Conservation (phyloP, 2,329 filamentous ascomycete genomes). For the Westerdykella aurantiaca region DNA sequence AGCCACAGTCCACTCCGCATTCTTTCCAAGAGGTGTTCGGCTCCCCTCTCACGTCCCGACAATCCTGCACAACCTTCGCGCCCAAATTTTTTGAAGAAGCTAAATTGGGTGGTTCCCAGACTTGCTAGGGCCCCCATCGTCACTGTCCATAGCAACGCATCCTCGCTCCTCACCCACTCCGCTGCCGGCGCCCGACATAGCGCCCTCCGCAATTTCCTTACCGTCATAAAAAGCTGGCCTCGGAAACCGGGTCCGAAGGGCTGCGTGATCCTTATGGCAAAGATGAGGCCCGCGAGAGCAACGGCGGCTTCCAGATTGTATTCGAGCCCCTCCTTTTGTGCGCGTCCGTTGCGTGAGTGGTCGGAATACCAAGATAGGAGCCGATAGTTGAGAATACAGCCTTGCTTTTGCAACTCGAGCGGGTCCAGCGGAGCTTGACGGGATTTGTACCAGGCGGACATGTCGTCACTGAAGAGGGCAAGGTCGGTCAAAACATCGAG, state of each 20-base stretch:
- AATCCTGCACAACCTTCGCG: slow-evolving; percentile 8
- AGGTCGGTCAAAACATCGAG: slow-evolving; percentile 16
- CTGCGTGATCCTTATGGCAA: slow-evolving; percentile 20
- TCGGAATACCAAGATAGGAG: slow-evolving; percentile 25
- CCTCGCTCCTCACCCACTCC: slow-evolving; percentile 17
- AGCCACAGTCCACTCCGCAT: slow-evolving; percentile 21
- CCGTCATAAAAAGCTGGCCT: slow-evolving; percentile 15
- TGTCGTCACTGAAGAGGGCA: slow-evolving; percentile 16
- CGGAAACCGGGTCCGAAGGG: slow-evolving; percentile 9
- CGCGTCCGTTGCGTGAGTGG: not conserved
- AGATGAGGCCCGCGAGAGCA: slow-evolving; percentile 23
- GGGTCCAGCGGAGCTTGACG: slow-evolving; percentile 14
- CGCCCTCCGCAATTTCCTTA: slow-evolving; percentile 16
- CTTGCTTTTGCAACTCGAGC: slow-evolving; percentile 29
- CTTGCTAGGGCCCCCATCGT: slow-evolving; percentile 26
- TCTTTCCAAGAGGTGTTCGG: slow-evolving; percentile 12
- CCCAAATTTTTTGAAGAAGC: not conserved
- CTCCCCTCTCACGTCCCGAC: slow-evolving; percentile 5
- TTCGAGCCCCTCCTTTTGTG: slow-evolving; percentile 6
- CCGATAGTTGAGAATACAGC: slow-evolving; percentile 19
- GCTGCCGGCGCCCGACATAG: slow-evolving; percentile 11
- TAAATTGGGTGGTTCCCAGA: slow-evolving; percentile 7
- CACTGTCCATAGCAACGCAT: slow-evolving; percentile 25
- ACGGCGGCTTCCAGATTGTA: slow-evolving; percentile 10
- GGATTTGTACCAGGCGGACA: slow-evolving; percentile 18